phyloP scores from a whole-genome alignment of 352 stramenopile species.

The Sclerospora graminicola region DNA sequence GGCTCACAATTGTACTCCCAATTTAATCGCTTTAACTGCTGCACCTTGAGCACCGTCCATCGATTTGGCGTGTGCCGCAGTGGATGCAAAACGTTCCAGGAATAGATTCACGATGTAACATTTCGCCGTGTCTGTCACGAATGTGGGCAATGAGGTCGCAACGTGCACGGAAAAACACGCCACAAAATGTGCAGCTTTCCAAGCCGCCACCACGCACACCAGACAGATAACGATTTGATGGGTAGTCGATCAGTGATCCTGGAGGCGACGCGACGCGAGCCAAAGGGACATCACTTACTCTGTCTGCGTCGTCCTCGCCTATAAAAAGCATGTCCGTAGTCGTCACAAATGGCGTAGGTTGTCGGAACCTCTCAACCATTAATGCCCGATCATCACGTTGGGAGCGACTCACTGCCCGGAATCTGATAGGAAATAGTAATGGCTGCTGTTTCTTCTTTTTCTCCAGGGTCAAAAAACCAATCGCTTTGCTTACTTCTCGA shows the following conservation, averaged over 20 bases:
- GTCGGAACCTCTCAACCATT: constrained; percentile 6
- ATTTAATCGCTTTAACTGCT: not conserved
- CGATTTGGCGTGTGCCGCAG: constrained; percentile 30
- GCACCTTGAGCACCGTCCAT: constrained; percentile 35
- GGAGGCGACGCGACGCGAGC: constrained; percentile 17
- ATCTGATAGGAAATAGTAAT: constrained; percentile 53
- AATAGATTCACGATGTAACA: constrained; percentile 35
- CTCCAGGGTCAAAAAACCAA: constrained; percentile 54
- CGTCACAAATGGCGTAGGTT: constrained; percentile 35
- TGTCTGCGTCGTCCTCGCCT: constrained; percentile 30
- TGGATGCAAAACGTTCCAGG: constrained; percentile 40
- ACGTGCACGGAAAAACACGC: constrained; percentile 27
- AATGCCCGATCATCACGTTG: constrained; percentile 20
- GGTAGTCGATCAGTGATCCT: constrained; percentile 2
- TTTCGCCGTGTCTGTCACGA: constrained; percentile 41
- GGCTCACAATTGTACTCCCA: too few species aligned
- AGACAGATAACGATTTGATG: constrained; percentile 4
- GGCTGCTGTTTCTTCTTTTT: constrained; percentile 50
- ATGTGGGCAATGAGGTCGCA: constrained; percentile 38
- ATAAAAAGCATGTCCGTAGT: constrained; percentile 45
- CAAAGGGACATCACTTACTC: constrained; percentile 26
- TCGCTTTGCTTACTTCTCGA: constrained; percentile 37
- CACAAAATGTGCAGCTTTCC: constrained; percentile 49
- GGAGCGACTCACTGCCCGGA: constrained; percentile 31
- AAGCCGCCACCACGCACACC: constrained; percentile 21